These are phyloP conservation scores for Termitomyces titanicus DNA, from an alignment of 768 basidiomycete genomes.

Conservation along the genomic window DNA sequence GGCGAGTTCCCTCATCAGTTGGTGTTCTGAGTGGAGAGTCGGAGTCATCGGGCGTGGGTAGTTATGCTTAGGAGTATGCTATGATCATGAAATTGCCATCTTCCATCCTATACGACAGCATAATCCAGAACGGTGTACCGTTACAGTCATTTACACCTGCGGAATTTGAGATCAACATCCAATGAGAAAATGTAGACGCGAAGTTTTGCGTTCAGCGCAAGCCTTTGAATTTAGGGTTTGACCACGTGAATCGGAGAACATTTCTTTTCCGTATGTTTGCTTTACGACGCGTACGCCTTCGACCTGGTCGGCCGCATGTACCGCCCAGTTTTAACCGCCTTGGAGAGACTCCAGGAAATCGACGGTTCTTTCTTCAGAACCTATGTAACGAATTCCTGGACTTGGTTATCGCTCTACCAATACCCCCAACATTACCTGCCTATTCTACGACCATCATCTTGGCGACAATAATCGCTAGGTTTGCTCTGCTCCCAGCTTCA, in stretches of 20 bases:
- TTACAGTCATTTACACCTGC: background rate
- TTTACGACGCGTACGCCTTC: constrained; percentile 27
- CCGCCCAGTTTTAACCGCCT: constrained; percentile 11
- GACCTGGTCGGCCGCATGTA: constrained; percentile 15
- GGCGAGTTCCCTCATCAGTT: constrained; percentile 96
- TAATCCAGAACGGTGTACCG: constrained; percentile 19
- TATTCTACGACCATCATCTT: constrained; percentile 78
- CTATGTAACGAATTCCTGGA: constrained; percentile 71
- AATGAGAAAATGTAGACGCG: no score
- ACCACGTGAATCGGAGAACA: background rate
- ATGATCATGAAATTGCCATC: constrained; percentile 35
- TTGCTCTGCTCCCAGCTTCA: constrained; percentile 64
- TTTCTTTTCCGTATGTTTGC: constrained; percentile 26
- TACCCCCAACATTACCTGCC: constrained; percentile 61
- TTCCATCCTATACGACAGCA: constrained; percentile 22
- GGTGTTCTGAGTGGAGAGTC: constrained; percentile 60
- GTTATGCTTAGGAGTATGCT: constrained; percentile 27
- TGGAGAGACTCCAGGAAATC: constrained; percentile 9
- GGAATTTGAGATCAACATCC: background rate
- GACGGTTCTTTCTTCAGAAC: constrained; percentile 35
- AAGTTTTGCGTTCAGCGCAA: background rate
- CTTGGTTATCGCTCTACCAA: constrained; percentile 70
- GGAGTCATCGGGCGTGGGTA: constrained; percentile 13
- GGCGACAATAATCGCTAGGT: constrained; percentile 56
- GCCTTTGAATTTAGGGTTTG: background rate